These are phyloP conservation scores for Saccharum officinarum DNA, from an alignment of 176 grass and related monocot species.

Conservation along the genomic window DNA sequence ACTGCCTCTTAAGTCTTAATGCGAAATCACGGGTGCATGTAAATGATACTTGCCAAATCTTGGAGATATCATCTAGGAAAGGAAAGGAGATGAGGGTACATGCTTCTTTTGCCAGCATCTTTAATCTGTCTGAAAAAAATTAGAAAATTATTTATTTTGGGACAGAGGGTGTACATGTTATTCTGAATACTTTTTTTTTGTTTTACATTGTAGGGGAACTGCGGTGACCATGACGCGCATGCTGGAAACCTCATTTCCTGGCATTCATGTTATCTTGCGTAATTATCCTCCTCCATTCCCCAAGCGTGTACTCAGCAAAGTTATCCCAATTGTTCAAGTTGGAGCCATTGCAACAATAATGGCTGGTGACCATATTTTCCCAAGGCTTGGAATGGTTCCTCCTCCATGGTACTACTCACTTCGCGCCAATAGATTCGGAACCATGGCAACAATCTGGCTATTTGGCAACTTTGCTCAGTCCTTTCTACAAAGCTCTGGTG, in stretches of 20 bases:
- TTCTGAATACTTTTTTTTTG: not conserved
- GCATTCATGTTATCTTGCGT: conserved; percentile 76
- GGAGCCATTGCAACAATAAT: conserved; percentile 72
- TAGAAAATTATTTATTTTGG: not conserved
- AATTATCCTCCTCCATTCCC: conserved; percentile 89
- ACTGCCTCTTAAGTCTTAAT: no score
- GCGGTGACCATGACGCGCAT: conserved; percentile 91
- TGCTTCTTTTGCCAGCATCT: not conserved
- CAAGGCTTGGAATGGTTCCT: conserved; percentile 75
- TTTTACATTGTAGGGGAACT: conserved; percentile 65
- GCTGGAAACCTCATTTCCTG: conserved; percentile 88
- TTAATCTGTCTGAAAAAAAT: not conserved
- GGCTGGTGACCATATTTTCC: conserved; percentile 93
- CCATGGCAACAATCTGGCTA: conserved; percentile 83
- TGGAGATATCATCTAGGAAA: not conserved
- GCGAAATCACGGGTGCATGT: no score
- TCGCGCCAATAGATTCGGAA: conserved; percentile 90
- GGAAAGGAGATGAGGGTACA: not conserved
- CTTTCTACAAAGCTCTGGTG: conserved; percentile 88
- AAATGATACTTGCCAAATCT: not conserved
- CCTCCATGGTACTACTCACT: conserved; percentile 70
- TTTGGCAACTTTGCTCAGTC: conserved; percentile 86
- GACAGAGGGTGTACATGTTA: not conserved
- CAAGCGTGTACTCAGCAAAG: conserved; percentile 80
- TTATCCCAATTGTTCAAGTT: conserved; percentile 83